Percentiles rank a stretch among this genome's conserved stretches.
Evolutionary conservation across 2,329 filamentous ascomycete genomes (phyloP).

Genomic region (Colletotrichum spaethianum): DNA sequence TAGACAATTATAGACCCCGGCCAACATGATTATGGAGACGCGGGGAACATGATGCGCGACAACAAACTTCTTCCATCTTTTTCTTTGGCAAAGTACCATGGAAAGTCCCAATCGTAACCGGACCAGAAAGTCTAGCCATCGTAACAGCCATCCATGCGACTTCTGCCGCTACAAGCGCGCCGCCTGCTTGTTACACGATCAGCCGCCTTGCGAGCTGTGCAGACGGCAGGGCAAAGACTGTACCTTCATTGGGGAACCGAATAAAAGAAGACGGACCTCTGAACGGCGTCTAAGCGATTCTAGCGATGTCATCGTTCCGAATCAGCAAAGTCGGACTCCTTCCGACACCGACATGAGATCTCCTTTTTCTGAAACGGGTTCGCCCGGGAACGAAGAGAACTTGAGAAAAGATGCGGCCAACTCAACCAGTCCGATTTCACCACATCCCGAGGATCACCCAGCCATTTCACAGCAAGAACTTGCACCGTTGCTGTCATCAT

Average conservation of each 20-base stretch:
- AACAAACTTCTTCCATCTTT: not conserved
- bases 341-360: slow-evolving; percentile 1
- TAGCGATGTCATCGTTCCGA: not conserved
- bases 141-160: slow-evolving; percentile 34
- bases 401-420: not conserved
- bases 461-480: not conserved
- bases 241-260: slow-evolving; percentile 28
- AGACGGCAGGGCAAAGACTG: slow-evolving; percentile 27
- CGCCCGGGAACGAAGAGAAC: slow-evolving; percentile 1
- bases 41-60: slow-evolving; percentile 16
- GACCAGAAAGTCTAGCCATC: slow-evolving; percentile 2
- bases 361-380: not conserved
- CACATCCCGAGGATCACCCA: not conserved
- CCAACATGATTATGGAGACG: slow-evolving; percentile 19
- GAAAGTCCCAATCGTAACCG: slow-evolving; percentile 8
- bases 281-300: slow-evolving; percentile 4
- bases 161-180: slow-evolving; percentile 38
- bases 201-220: slow-evolving; percentile 32
- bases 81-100: slow-evolving; percentile 9
- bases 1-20: not conserved
- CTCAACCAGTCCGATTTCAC: not conserved
- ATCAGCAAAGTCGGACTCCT: not conserved
- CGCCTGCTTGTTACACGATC: slow-evolving; percentile 19
- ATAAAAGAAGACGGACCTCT: slow-evolving; percentile 22
- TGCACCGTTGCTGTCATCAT: not conserved